Evolutionary conservation across 208 protist genomes (phyloP), one percentile per base, ranked within the genome.

Genomic region (Angomonas deanei): DNA sequence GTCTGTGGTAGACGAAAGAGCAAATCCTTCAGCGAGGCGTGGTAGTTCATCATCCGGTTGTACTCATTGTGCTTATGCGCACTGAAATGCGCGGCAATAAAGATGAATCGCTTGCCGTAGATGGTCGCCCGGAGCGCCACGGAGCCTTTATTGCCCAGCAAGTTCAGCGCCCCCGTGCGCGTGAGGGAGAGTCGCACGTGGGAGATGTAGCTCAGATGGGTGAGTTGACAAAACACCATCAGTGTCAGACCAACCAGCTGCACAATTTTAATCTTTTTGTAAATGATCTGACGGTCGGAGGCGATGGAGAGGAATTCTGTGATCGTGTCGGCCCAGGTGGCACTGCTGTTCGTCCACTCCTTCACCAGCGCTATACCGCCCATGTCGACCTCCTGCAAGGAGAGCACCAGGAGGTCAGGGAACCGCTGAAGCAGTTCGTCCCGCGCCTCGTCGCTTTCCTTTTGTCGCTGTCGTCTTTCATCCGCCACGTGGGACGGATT

Each of bases 121-220:
- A 96, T 86, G 61, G 78, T 89, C 15, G 86, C 82, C n/a, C 85
- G 83, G 52, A 91, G 64, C 10, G 78, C 86, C 30, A 97, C 79
- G 33, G 84, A 93, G 34, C 93, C 93, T 64, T 97, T 97, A 66
- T 97, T 97, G n/a, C 89, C 89, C 66, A 90, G 68, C 31, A 90
- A 60, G 11, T 74, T 68, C 58, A 95, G 79, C 13, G 84, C 70
- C 0, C 89, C 89, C 0, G 86, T 93, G 28, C 86, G 84, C 23
- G 82, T 87, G 38, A 89, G 47, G n/a, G 77, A 84, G 38, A 84
- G 73, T 8, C 75, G 73, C 30, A 92, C 82, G 69, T 93, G 80
- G 0, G 79, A 59, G 34, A 95, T 75, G 63, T 87, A 92, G 21
- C 72, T 68, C 10, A 71, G 48, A 60, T 91, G 84, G 34, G 78